Percentiles rank a stretch among this genome's conserved stretches.
Conservation (phyloP, 164 flowering plant species). For the Kalanchoe fedtschenkoi region DNA sequence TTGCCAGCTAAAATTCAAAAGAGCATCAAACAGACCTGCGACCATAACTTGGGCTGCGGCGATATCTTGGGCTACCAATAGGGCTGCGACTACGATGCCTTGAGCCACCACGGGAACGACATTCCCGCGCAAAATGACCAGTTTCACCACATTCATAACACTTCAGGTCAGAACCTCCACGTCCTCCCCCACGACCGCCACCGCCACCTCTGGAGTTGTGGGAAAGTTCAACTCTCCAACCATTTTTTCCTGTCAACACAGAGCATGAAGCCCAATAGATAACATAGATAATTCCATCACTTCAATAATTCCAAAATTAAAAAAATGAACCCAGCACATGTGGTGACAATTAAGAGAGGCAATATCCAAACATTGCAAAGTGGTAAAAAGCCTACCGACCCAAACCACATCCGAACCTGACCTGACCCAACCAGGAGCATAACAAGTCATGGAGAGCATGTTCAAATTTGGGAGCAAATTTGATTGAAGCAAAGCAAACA, state of each 20-base stretch:
- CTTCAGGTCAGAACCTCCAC: slow-evolving; percentile 80
- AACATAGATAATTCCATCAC: not conserved
- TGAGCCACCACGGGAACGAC: slow-evolving; percentile 47
- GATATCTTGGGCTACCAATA: slow-evolving; percentile 27
- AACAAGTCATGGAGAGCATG: too few species aligned
- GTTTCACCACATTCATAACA: slow-evolving; percentile 97
- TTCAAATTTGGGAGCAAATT: too few species aligned
- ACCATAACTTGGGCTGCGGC: slow-evolving; percentile 91
- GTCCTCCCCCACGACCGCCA: slow-evolving; percentile 50
- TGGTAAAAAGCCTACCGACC: slow-evolving; percentile 21
- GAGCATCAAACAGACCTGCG: slow-evolving; percentile 41
- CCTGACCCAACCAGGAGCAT: too few species aligned
- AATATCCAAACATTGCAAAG: not conserved
- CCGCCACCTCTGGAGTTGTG: slow-evolving; percentile 79
- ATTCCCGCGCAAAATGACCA: slow-evolving; percentile 98
- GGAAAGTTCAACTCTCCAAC: slow-evolving; percentile 96
- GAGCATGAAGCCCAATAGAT: not conserved
- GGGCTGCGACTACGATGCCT: slow-evolving; percentile 87
- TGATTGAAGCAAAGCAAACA: not conserved
- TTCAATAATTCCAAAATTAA: not conserved
- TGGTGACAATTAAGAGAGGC: not conserved
- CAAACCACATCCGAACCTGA: slow-evolving; percentile 64
- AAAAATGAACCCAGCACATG: not conserved
- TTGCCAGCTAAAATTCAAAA: not conserved
- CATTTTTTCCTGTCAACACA: slow-evolving; percentile 59